Percentiles rank a stretch among this genome's conserved stretches.
Evolutionary conservation across 2,329 filamentous ascomycete genomes (phyloP).

Genomic region (Sporothrix mexicana): DNA sequence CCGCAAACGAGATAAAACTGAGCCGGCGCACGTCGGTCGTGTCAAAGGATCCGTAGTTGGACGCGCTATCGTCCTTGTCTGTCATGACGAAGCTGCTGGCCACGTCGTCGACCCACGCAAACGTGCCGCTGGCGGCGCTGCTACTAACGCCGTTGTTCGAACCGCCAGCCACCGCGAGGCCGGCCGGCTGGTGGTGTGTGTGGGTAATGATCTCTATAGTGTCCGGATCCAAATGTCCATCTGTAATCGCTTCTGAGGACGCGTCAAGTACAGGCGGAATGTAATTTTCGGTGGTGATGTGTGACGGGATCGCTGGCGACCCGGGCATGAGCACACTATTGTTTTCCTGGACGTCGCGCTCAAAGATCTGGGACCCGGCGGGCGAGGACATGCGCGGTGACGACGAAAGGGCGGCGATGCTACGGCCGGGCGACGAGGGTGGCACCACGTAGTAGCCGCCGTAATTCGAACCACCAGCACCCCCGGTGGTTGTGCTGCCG

Average conservation of each 20-base stretch:
- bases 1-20: slow-evolving; percentile 95
- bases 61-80: slow-evolving; percentile 64
- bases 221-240: slow-evolving; percentile 82
- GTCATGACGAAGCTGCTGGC: slow-evolving; percentile 56
- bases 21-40: slow-evolving; percentile 78
- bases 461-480: slow-evolving; percentile 41
- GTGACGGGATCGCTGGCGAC: slow-evolving; percentile 86
- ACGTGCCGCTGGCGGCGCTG: slow-evolving; percentile 48
- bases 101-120: slow-evolving; percentile 64
- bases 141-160: slow-evolving; percentile 44
- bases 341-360: slow-evolving; percentile 86
- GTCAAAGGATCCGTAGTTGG: slow-evolving; percentile 80
- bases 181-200: slow-evolving; percentile 78
- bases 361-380: slow-evolving; percentile 82
- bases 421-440: slow-evolving; percentile 69
- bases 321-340: slow-evolving; percentile 60
- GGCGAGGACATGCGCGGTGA: slow-evolving; percentile 81
- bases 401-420: slow-evolving; percentile 58
- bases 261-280: slow-evolving; percentile 92
- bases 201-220: slow-evolving; percentile 93
- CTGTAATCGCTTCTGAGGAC: slow-evolving; percentile 89
- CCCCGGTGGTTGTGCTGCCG: not conserved
- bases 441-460: slow-evolving; percentile 51
- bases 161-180: slow-evolving; percentile 66
- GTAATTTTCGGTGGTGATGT: slow-evolving; percentile 92